Evolutionary conservation across 345 rosid genomes (phyloP), one percentile per base, ranked within the genome.

Genomic region (Acer yangbiense): DNA sequence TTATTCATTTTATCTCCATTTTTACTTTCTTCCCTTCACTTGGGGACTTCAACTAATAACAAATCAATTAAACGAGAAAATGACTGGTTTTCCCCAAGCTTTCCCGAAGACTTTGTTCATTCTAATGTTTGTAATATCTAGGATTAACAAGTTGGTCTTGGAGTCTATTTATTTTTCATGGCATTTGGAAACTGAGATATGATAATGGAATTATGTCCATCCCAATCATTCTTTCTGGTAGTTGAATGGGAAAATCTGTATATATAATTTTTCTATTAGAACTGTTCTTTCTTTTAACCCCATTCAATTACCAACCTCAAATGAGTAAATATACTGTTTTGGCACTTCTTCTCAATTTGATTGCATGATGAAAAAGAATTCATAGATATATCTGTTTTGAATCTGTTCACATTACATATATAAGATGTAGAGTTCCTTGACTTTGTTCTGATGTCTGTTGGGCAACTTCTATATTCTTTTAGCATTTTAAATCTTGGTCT

Each of bases 271-370:
- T 43, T 21, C 16, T 21, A 10, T 62, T 13, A 48, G 50, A 25
- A 29, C 43, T 67, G 12, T 66, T 67, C 2, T 62, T 25, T 62
- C 29, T 63, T 41, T 72, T 41, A 62, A 14, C 18, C 41, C n/a
- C 25, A 3, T 73, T 62, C 23, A 17, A 44, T 71, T 60, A 25
- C 76, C 44, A 10, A 63, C 10, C 58, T 73, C 54, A 57, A 60
- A 39, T 9, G 7, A 21, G 12, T 43, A 41, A 41, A 43, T 43
- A 43, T 41, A 73, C 16, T 14, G 35, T n/a, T n/a, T n/a, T n/a
- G n/a, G 10, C 72, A 21, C 23, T 52, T 71, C 16, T 61, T 44
- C 60, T 2, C 20, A 27, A 73, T 61, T 41, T 63, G 76, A 73
- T 73, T 64, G 41, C 77, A 63, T 44, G 57, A 18, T 54, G n/a